Base-by-base conservation (phyloP, 2,329 filamentous ascomycete genomes). In the Ophiostoma sp. region DNA sequence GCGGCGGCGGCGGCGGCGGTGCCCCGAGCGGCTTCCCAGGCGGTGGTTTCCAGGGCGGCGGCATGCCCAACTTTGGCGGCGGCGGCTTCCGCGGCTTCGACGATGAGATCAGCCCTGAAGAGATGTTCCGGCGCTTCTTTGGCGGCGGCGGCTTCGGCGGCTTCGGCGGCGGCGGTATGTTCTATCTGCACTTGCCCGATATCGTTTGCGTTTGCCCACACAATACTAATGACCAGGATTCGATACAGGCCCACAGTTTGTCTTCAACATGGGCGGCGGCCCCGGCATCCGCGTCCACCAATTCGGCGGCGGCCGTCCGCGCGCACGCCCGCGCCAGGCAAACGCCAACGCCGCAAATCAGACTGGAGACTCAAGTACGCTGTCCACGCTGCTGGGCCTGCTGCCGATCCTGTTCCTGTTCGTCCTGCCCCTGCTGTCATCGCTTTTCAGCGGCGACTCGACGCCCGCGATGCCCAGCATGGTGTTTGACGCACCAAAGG, bases 71-170 rank as follows among this genome's bases (percentile, higher is more conserved):
- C 63, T 64, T 64, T 44, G 60, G 60, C 63, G 42, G 41, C 41
- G 84, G 49, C n/a, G 49, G 49, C 49, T 12, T 12, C 45, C 12
- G 83, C 52, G 82, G 84, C n/a, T 97, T 90, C 79, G 91, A 95
- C 68, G 93, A 95, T 70, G 94, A 98, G 77, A 91, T 99, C 74
- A 96, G 91, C 67, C 93, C 95, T 0, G 95, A 99, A 78, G 95
- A 99, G 79, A 86, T 99, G 83, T 99, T 99, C 81, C 89, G 94
- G 76, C 87, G 94, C 72, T 99, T 99, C 84, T 99, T 99, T 81
- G 92, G 92, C 64, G 93, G 89, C 69, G 87, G 87, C 67, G 84
- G 85, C 69, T 27, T 27, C 27, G 87, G 87, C 67, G 84, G 85
- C n/a, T 88, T 91, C 75, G 89, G 90, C 78, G 77, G 76, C 4